A percentile compares a stretch with the other conserved stretches of the same genome.
Conservation (phyloP, 345 rosid genomes). For the Abelmoschus esculentus region DNA sequence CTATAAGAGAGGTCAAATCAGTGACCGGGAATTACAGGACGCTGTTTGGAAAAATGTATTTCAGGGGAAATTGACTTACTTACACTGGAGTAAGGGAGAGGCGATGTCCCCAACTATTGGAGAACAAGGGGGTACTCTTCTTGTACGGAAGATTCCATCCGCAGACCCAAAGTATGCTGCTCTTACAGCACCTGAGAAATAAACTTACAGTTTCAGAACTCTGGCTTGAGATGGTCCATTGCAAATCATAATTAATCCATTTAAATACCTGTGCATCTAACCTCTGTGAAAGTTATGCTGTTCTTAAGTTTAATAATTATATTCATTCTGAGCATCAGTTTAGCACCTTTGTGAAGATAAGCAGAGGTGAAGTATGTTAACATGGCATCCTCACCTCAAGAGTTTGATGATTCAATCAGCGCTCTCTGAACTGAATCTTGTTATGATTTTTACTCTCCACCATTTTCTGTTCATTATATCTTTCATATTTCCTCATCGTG, state of each 20-base stretch:
- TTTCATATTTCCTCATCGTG: background rate
- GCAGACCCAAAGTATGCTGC: constrained; percentile 48
- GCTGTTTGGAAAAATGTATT: constrained; percentile 57
- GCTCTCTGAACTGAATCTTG: background rate
- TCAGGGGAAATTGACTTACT: constrained; percentile 66
- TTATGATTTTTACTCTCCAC: background rate
- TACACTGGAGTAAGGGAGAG: constrained; percentile 60
- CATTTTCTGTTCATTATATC: background rate
- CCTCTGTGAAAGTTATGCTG: background rate
- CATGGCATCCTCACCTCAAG: background rate
- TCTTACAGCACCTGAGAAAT: background rate
- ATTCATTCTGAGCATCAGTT: background rate
- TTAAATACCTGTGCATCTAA: background rate
- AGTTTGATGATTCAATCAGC: background rate
- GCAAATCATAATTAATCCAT: background rate
- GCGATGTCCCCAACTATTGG: constrained; percentile 65
- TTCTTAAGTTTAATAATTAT: background rate
- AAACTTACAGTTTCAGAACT: background rate
- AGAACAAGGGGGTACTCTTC: constrained; percentile 62
- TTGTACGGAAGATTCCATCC: constrained; percentile 67
- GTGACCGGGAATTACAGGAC: constrained; percentile 37
- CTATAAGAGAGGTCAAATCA: constrained; percentile 50
- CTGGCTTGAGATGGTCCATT: constrained; percentile 1
- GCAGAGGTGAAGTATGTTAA: background rate
- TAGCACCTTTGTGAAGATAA: background rate